Base-by-base conservation (phyloP, 306 rosid species). In the Phaseolus lunatus region DNA sequence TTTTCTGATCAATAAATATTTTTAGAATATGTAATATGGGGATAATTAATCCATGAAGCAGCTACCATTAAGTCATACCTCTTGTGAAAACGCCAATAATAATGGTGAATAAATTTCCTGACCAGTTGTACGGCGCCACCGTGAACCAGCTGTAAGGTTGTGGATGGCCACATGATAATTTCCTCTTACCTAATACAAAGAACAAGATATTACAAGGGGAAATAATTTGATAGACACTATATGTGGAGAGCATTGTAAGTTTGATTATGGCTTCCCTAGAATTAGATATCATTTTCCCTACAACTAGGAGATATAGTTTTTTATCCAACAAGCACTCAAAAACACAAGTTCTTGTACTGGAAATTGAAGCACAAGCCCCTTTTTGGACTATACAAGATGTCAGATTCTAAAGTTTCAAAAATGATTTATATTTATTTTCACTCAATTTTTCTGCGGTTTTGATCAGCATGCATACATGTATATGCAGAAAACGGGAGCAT, bases 91-190 rank as follows among this genome's bases (percentile, higher is more conserved):
- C 1, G 41, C 66, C 66, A 59, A 59, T 27, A 59, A 59, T 7
- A 59, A 12, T 59, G 41, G 66, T 14, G 66, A 59, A 27, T 59
- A 59, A 26, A 59, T 10, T 59, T 59, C 66, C 12, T 59, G 66
- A 59, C 66, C 66, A 59, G 20, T 59, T 59, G 66, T 26, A 2
- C 66, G 66, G 12, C 66, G 66, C 66, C 66, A 59, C 1, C 11
- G 66, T 27, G 66, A 27, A 59, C 66, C 66, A 59, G 66, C 12
- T 59, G 22, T 10, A 1, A 59, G 66, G 20, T 15, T 59, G 20
- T 59, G 66, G 41, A 59, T 59, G 20, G 22, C 66, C 20, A 59
- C 66, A 59, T 59, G 29, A 26, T 59, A 59, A 59, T 59, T 59
- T 59, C 66, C 66, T 59, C 66, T 59, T 2, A 59, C 20, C 66